A percentile compares a stretch with the other conserved stretches of the same genome.
These are phyloP conservation scores for Herpetomonas samuelpessoai DNA, from an alignment of 208 protist genomes.

Conservation along the genomic window DNA sequence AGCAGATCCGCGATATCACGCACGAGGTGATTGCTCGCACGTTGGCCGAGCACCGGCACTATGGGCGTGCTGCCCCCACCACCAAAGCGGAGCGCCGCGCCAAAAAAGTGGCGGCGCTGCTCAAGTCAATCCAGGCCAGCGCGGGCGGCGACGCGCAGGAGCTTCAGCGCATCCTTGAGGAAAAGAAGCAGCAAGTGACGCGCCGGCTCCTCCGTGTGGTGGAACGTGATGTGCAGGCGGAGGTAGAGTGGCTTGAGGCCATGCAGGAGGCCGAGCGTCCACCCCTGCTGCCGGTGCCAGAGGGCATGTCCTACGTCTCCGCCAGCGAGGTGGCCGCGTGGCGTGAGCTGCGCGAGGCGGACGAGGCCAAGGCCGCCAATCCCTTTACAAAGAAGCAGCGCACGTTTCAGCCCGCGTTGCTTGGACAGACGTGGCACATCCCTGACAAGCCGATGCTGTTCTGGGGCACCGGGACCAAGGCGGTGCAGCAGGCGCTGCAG, in stretches of 20 bases:
- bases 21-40: slow-evolving; percentile 18
- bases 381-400: slow-evolving; percentile 51
- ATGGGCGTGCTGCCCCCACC: slow-evolving; percentile 18
- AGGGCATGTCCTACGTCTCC: slow-evolving; percentile 82
- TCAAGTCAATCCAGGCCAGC: slow-evolving; percentile 19
- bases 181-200: slow-evolving; percentile 41
- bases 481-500: slow-evolving; percentile 83
- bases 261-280: slow-evolving; percentile 85
- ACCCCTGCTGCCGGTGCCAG: slow-evolving; percentile 77
- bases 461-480: slow-evolving; percentile 73
- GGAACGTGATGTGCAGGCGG: slow-evolving; percentile 67
- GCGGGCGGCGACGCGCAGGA: slow-evolving; percentile 21
- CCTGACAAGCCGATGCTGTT: slow-evolving; percentile 83
- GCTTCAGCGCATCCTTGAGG: slow-evolving; percentile 35
- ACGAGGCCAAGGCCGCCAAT: slow-evolving; percentile 36
- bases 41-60: slow-evolving; percentile 20
- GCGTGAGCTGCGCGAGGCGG: slow-evolving; percentile 46
- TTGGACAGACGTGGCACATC: slow-evolving; percentile 70
- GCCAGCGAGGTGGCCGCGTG: slow-evolving; percentile 72
- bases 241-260: slow-evolving; percentile 75
- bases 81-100: slow-evolving; percentile 29
- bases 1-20: slow-evolving; percentile 58
- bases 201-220: slow-evolving; percentile 55
- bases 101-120: slow-evolving; percentile 16
- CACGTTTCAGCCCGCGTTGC: slow-evolving; percentile 48